These are phyloP conservation scores for Nicotiana sylvestris DNA, from an alignment of 257 asterid species.

Conservation along the genomic window DNA sequence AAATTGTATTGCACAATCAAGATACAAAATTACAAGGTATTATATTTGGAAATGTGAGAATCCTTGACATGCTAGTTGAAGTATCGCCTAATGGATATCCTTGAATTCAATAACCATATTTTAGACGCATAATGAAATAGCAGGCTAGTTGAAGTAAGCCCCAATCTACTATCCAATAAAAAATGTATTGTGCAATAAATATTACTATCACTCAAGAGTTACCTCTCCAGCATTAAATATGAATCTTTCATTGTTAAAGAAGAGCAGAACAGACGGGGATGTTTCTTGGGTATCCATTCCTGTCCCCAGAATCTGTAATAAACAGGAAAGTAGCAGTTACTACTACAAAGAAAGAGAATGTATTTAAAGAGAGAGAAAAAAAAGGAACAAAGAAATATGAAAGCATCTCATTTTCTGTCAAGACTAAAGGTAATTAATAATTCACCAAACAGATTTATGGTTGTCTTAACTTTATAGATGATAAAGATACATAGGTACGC, in stretches of 20 bases:
- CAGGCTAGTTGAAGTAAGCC: too few relatives aligned
- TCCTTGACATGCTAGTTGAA: neutral
- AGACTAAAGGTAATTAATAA: neutral
- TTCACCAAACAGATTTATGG: neutral
- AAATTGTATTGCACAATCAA: neutral
- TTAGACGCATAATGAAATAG: too few relatives aligned
- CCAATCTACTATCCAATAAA: neutral
- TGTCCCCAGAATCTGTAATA: slow-evolving; percentile 88
- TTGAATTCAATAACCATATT: too few relatives aligned
- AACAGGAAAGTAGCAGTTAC: neutral
- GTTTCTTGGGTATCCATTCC: slow-evolving; percentile 99
- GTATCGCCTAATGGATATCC: too few relatives aligned
- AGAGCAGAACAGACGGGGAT: slow-evolving; percentile 83
- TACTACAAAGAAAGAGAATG: neutral
- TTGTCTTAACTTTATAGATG: neutral
- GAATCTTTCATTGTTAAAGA: slow-evolving; percentile 87
- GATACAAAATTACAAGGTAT: neutral
- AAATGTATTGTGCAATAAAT: neutral
- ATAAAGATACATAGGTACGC: neutral
- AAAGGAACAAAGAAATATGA: neutral
- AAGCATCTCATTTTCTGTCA: neutral
- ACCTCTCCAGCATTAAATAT: slow-evolving; percentile 96
- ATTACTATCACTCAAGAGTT: slow-evolving; percentile 10
- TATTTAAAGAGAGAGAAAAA: neutral
- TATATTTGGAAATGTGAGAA: neutral